Evolutionary conservation across 2,329 filamentous ascomycete species (phyloP).

Genomic region (Ascocoryne sarcoides): DNA sequence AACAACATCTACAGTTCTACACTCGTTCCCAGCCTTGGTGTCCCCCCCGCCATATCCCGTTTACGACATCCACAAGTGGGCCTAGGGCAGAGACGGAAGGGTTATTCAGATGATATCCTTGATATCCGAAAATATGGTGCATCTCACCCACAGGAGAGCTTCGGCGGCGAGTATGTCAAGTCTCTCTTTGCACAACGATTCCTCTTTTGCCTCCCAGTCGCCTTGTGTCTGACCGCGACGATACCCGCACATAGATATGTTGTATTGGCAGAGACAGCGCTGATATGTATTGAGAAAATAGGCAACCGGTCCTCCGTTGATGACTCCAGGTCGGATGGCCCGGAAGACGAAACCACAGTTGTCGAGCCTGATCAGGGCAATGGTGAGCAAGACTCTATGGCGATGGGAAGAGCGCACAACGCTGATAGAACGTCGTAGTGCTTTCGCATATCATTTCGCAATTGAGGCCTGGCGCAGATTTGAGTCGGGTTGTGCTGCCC

Average conservation of each 20-base stretch:
- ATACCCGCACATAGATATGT: not conserved
- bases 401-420: not conserved
- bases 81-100: too few relatives aligned
- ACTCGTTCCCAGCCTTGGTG: too few relatives aligned
- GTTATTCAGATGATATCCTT: too few relatives aligned
- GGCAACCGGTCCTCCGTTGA: conserved; percentile 34
- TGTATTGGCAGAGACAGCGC: not conserved
- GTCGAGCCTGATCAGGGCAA: conserved; percentile 92
- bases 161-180: conserved; percentile 34
- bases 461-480: conserved; percentile 85
- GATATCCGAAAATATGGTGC: too few relatives aligned
- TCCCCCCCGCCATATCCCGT: too few relatives aligned
- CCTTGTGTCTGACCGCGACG: too few relatives aligned
- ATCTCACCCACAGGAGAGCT: too few relatives aligned
- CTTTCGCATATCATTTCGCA: conserved; percentile 96
- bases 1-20: too few relatives aligned
- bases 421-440: conserved; percentile 45
- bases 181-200: conserved; percentile 8
- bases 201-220: not conserved
- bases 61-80: too few relatives aligned
- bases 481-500: conserved; percentile 87
- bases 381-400: conserved; percentile 46
- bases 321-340: conserved; percentile 29
- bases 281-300: conserved; percentile 18
- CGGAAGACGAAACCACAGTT: conserved; percentile 67